These are phyloP conservation scores for Penicillium brasilianum DNA, from an alignment of 2,329 filamentous ascomycete genomes.

Conservation along the genomic window DNA sequence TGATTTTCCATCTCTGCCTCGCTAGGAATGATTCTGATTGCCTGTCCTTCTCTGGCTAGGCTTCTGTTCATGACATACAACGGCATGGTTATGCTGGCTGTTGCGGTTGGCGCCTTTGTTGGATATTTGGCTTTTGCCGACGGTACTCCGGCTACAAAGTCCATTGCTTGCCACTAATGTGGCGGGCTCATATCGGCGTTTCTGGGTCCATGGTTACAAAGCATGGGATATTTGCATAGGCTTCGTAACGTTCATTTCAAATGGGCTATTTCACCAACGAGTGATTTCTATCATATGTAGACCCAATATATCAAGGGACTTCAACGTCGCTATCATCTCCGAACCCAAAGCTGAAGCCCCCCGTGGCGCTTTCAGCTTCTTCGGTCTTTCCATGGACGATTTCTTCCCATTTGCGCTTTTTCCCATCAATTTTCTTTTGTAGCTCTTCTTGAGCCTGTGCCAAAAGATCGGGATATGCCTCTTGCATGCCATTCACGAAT, in stretches of 20 bases:
- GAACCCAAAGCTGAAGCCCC: constrained; percentile 69
- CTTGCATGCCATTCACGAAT: constrained; percentile 72
- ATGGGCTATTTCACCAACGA: neutral
- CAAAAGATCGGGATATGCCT: constrained; percentile 69
- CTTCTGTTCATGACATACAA: constrained; percentile 99
- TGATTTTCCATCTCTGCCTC: neutral
- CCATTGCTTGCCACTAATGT: constrained; percentile 83
- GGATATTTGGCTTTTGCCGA: constrained; percentile 84
- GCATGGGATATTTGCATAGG: neutral
- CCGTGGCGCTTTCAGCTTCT: constrained; percentile 36
- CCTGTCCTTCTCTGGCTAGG: constrained; percentile 57
- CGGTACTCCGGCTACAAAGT: constrained; percentile 73
- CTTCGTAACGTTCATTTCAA: constrained; percentile 8
- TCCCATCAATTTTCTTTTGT: constrained; percentile 65
- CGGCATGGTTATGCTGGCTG: constrained; percentile 93
- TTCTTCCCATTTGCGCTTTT: constrained; percentile 86
- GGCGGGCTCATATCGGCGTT: neutral
- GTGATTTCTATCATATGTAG: constrained; percentile 1
- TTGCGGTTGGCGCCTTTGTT: constrained; percentile 84
- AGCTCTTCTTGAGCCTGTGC: constrained; percentile 68
- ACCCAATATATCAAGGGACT: constrained; percentile 45
- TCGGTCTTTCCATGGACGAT: constrained; percentile 65
- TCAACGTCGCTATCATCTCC: constrained; percentile 61
- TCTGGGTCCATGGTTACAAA: constrained; percentile 3
- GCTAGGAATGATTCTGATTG: neutral